A percentile compares a stretch with the other conserved stretches of the same genome.
Evolutionary conservation across 768 basidiomycete genomes (phyloP).

Genomic region (Glaciozyma antarctica): DNA sequence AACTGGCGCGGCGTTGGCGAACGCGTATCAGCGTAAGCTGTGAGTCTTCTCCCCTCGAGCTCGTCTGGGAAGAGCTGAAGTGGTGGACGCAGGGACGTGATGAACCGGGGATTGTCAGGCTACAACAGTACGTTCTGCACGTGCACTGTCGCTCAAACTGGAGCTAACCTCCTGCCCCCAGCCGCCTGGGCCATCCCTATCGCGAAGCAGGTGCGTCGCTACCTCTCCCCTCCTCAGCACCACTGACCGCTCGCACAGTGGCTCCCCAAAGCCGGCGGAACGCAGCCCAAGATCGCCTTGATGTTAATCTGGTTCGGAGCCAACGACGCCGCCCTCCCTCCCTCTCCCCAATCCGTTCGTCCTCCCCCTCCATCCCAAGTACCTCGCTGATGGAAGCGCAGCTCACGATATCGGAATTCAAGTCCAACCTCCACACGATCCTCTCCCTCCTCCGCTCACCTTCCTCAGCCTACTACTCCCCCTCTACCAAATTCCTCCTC

Average conservation of each 20-base stretch:
- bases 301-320: slow-evolving; percentile 32
- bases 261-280: slow-evolving; percentile 9
- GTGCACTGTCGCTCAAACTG: accelerated
- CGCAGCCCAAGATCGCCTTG: slow-evolving; percentile 9
- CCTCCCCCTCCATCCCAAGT: too few species aligned
- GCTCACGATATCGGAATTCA: slow-evolving; percentile 26
- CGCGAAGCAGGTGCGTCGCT: slow-evolving; percentile 14
- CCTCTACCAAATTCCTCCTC: slow-evolving; percentile 17
- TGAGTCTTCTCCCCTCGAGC: neutral
- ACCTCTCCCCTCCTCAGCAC: neutral
- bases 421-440: slow-evolving; percentile 24
- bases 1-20: slow-evolving; percentile 13
- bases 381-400: neutral
- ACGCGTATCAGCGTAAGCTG: slow-evolving; percentile 29
- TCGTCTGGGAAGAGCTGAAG: too few species aligned
- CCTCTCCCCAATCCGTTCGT: slow-evolving; percentile 15
- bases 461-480: slow-evolving; percentile 20
- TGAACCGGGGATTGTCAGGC: slow-evolving; percentile 31
- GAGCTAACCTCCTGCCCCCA: neutral
- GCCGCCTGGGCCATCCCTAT: slow-evolving; percentile 17
- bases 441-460: slow-evolving; percentile 18
- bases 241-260: neutral
- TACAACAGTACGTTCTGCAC: slow-evolving; percentile 21
- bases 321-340: slow-evolving; percentile 24
- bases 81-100: slow-evolving; percentile 16